Evolutionary conservation across 768 basidiomycete genomes (phyloP).

Genomic region (Steccherinum ochraceum): DNA sequence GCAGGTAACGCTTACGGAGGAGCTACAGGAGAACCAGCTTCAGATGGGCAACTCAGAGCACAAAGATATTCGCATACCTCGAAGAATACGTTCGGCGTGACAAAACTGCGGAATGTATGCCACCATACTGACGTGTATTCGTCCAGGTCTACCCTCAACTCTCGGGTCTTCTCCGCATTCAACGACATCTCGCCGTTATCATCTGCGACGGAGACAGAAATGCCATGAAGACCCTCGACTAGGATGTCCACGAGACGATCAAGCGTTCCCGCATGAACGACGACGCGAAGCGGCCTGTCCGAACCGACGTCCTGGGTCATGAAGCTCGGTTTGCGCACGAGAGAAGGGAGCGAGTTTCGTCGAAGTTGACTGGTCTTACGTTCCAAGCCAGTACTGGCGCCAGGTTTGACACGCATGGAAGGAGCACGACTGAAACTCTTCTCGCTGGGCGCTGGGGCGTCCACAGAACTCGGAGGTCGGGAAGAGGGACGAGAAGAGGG

Average conservation of each 20-base stretch:
- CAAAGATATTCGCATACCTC: constrained; percentile 46
- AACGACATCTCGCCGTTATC: constrained; percentile 84
- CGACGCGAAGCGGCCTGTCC: constrained; percentile 66
- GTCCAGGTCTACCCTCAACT: constrained; percentile 61
- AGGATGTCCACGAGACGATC: constrained; percentile 69
- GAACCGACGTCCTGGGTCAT: constrained; percentile 57
- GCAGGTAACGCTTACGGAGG: constrained; percentile 67
- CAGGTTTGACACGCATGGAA: constrained; percentile 74
- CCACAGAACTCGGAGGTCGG: constrained; percentile 61
- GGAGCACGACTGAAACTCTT: constrained; percentile 52
- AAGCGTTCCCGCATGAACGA: constrained; percentile 75
- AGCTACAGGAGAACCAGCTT: constrained; percentile 42
- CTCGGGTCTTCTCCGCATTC: constrained; percentile 65
- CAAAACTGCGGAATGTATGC: constrained; percentile 76
- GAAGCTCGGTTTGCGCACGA: constrained; percentile 56
- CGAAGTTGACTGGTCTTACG: constrained; percentile 73
- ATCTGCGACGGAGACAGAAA: constrained; percentile 77
- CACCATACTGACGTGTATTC: constrained; percentile 81
- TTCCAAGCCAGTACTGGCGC: constrained; percentile 50
- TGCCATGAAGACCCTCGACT: constrained; percentile 68
- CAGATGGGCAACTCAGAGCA: not conserved
- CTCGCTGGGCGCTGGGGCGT: constrained; percentile 26
- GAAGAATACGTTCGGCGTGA: constrained; percentile 77
- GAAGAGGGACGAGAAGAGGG: constrained; percentile 60
- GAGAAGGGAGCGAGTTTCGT: constrained; percentile 72